Percentiles rank a stretch among this genome's conserved stretches.
Evolutionary conservation across 176 grass and related monocot genomes (phyloP).

Genomic region (Melocanna baccifera): DNA sequence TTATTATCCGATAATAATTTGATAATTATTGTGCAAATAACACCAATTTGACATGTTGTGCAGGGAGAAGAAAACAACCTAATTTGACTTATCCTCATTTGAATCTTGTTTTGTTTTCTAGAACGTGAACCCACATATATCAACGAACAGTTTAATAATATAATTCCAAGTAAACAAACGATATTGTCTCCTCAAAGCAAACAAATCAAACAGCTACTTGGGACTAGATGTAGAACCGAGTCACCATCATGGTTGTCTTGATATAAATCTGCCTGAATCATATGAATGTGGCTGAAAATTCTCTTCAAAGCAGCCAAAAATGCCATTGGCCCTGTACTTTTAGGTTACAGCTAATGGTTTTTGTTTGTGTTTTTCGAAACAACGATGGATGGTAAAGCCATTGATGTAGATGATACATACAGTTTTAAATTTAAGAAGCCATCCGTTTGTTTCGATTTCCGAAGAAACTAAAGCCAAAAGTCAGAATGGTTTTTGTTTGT

Average conservation of each 20-base stretch:
- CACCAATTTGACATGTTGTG: not conserved
- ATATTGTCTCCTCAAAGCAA: constrained; percentile 6
- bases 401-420: too few relatives aligned
- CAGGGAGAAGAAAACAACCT: not conserved
- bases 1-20: not conserved
- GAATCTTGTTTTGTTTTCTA: not conserved
- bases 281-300: constrained; percentile 14
- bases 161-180: constrained; percentile 12
- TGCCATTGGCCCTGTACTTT: not conserved
- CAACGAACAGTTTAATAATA: not conserved
- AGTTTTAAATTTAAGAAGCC: too few relatives aligned
- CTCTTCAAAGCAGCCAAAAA: not conserved
- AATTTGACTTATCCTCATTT: not conserved
- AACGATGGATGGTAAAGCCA: too few relatives aligned
- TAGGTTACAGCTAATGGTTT: too few relatives aligned
- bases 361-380: too few relatives aligned
- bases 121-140: constrained; percentile 11
- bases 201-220: constrained; percentile 10
- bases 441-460: too few relatives aligned
- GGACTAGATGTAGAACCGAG: not conserved
- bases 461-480: too few relatives aligned
- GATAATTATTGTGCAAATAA: not conserved
- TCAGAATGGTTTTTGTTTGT: too few relatives aligned
- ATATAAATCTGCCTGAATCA: not conserved
- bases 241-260: not conserved